Conservation (phyloP, 148 eudicot genomes). For the Vaccinium myrtillus region DNA sequence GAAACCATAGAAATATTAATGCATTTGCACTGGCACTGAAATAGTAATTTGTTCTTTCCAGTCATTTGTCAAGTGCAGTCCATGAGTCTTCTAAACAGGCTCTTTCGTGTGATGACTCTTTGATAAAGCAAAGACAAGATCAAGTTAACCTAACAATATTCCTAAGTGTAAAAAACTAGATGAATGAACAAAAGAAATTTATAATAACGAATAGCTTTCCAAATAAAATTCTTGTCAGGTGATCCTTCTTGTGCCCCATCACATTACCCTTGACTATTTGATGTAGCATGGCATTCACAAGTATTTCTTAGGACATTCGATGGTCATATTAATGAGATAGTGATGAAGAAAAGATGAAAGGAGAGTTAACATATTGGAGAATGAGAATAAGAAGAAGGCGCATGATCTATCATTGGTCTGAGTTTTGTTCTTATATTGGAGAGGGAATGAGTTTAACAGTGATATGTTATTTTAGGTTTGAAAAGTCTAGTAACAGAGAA, state of each 20-base stretch:
- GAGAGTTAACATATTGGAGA: neutral
- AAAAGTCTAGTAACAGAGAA: neutral
- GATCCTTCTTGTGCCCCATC: neutral
- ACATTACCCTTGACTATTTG: neutral
- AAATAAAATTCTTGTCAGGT: neutral
- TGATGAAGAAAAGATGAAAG: neutral
- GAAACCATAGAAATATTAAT: neutral
- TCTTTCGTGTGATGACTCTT: neutral
- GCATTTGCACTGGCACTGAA: neutral
- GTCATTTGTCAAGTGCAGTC: neutral
- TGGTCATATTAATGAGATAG: neutral
- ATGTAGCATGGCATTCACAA: neutral
- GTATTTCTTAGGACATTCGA: neutral
- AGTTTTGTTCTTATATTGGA: slow-evolving; percentile 1
- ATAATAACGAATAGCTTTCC: neutral
- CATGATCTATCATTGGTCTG: neutral
- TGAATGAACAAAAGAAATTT: neutral
- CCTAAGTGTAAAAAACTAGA: neutral
- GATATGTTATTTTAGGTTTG: neutral
- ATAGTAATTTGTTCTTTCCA: neutral
- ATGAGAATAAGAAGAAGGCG: neutral
- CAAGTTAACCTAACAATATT: neutral
- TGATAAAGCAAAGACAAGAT: neutral
- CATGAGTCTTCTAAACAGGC: neutral
- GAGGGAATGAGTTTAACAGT: neutral